These are phyloP conservation scores for Letharia columbiana DNA, from an alignment of 495 filamentous ascomycete species.

Conservation along the genomic window DNA sequence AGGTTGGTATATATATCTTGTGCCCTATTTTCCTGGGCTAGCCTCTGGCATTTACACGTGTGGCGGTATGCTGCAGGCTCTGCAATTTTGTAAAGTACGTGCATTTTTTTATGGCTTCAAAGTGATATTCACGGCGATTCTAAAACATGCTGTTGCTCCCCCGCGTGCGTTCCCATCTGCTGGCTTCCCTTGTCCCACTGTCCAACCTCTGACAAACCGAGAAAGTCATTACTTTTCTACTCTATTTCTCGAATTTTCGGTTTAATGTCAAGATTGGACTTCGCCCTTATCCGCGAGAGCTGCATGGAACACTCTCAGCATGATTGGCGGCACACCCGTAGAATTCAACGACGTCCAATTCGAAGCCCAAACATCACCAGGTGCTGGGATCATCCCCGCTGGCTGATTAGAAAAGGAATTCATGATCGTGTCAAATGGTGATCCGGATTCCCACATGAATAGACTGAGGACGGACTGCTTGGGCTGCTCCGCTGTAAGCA, in stretches of 20 bases:
- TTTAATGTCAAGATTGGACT: background rate
- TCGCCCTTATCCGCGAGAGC: background rate
- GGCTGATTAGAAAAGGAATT: constrained; percentile 6
- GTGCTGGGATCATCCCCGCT: constrained; percentile 4
- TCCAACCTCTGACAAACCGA: background rate
- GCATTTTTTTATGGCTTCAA: background rate
- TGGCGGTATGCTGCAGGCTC: background rate
- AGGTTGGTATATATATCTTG: background rate
- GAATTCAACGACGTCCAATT: background rate
- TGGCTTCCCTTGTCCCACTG: background rate
- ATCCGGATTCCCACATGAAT: constrained; percentile 11
- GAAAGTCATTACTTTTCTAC: background rate
- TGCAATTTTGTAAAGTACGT: background rate
- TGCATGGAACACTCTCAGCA: background rate
- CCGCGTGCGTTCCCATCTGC: background rate
- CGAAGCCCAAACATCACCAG: background rate
- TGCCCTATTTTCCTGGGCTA: background rate
- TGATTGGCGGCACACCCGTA: background rate
- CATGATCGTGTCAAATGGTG: background rate
- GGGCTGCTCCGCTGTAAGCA: background rate
- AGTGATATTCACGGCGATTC: background rate
- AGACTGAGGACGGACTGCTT: constrained; percentile 4
- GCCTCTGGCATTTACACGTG: background rate
- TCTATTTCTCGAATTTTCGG: background rate
- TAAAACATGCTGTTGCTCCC: background rate